Evolutionary conservation across 116 monocot genomes (phyloP).

Genomic region (Phalaenopsis hybrid): DNA sequence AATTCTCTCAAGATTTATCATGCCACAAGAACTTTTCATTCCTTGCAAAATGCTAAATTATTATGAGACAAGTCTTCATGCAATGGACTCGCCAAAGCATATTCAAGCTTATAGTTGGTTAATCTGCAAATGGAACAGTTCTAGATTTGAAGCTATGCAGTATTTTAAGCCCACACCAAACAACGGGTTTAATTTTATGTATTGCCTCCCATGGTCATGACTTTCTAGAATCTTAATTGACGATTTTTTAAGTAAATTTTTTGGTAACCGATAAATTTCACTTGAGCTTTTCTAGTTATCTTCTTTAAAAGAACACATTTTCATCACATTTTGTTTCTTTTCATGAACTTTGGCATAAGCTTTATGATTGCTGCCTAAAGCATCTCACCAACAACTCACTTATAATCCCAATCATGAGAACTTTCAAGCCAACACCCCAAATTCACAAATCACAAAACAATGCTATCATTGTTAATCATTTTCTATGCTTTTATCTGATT

Average conservation of each 20-base stretch:
- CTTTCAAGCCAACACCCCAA: too few relatives aligned
- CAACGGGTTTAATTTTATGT: not conserved
- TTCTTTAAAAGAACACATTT: not conserved
- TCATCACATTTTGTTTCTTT: not conserved
- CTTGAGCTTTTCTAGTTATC: not conserved
- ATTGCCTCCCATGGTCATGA: not conserved
- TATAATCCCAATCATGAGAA: not conserved
- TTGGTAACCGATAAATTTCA: not conserved
- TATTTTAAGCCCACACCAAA: not conserved
- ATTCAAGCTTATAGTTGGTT: too few relatives aligned
- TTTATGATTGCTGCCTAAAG: not conserved
- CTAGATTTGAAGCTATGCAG: not conserved
- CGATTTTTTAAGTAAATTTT: too few relatives aligned
- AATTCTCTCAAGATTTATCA: not conserved
- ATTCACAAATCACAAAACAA: too few relatives aligned
- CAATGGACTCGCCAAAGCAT: too few relatives aligned
- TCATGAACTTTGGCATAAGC: not conserved
- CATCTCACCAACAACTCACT: not conserved
- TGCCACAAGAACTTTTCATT: not conserved
- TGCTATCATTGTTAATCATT: too few relatives aligned
- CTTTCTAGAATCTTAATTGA: not conserved
- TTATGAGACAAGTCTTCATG: not conserved
- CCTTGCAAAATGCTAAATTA: not conserved
- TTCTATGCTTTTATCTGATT: too few relatives aligned
- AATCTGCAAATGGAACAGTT: too few relatives aligned